Percentiles rank a stretch among this genome's conserved stretches.
Evolutionary conservation across 805 yeast species (phyloP).

Genomic region (Yarrowia hollandica): DNA sequence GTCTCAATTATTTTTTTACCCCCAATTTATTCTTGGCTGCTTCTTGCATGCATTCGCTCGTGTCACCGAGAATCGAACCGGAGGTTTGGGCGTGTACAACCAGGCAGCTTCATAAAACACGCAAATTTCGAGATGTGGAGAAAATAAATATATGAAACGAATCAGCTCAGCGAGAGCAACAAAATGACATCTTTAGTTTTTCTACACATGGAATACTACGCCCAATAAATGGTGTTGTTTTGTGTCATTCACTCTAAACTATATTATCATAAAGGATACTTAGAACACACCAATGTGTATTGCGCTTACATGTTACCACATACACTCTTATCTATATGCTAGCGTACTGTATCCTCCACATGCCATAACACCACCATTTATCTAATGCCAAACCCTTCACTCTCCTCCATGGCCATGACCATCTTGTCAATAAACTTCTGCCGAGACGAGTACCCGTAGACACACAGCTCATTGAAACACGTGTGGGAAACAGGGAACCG

Average conservation of each 20-base stretch:
- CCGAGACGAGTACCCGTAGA: slow-evolving; percentile 61
- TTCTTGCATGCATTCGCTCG: too few species aligned
- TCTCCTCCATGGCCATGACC: slow-evolving; percentile 67
- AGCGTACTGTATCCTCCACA: slow-evolving; percentile 41
- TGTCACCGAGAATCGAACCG: too few species aligned
- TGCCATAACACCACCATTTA: slow-evolving; percentile 38
- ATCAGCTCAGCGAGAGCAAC: too few species aligned
- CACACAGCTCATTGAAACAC: slow-evolving; percentile 85
- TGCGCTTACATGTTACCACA: slow-evolving; percentile 39
- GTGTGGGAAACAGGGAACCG: slow-evolving; percentile 87
- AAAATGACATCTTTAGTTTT: too few species aligned
- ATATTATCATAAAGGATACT: background rate
- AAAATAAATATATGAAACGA: too few species aligned
- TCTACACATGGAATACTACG: too few species aligned
- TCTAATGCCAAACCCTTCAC: slow-evolving; percentile 83
- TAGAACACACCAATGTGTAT: background rate
- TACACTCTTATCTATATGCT: slow-evolving; percentile 46
- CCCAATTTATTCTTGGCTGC: too few species aligned
- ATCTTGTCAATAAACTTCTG: slow-evolving; percentile 61
- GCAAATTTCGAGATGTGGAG: too few species aligned
- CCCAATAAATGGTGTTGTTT: too few species aligned
- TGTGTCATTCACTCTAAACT: background rate
- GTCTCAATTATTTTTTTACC: too few species aligned
- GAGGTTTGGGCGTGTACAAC: too few species aligned
- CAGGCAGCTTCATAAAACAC: too few species aligned